A percentile compares a stretch with the other conserved stretches of the same genome.
Conservation (phyloP, 257 asterid genomes). For the Solanum tarapatanum region DNA sequence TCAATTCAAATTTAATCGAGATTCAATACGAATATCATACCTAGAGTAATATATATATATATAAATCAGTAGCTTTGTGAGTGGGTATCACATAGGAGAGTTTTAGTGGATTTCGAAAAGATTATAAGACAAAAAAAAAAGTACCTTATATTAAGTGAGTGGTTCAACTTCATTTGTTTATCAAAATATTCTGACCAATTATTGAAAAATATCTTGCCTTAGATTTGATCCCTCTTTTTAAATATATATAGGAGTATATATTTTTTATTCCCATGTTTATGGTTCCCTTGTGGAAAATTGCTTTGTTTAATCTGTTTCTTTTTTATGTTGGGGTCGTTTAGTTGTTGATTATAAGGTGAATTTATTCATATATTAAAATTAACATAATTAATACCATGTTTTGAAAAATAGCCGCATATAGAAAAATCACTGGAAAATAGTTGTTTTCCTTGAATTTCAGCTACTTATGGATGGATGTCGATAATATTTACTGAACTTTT, state of each 20-base stretch:
- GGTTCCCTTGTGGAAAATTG: neutral
- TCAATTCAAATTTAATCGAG: fast-evolving
- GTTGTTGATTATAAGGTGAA: neutral
- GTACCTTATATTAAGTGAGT: neutral
- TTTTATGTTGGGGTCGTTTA: neutral
- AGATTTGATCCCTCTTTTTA: neutral
- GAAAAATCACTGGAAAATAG: neutral
- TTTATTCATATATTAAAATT: neutral
- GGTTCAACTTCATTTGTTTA: conserved; percentile 1
- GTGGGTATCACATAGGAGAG: neutral
- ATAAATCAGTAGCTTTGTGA: neutral
- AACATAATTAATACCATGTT: neutral
- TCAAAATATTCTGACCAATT: neutral
- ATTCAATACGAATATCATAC: neutral
- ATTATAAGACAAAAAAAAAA: neutral
- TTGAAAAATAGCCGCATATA: neutral
- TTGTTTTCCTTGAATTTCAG: neutral
- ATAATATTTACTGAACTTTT: neutral
- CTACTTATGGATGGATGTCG: neutral
- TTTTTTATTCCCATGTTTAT: neutral
- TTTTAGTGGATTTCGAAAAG: neutral
- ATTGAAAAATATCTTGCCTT: neutral
- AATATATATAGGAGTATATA: no score
- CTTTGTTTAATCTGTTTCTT: neutral
- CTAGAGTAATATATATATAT: fast-evolving